Percentiles rank a stretch among this genome's conserved stretches.
Conservation (phyloP, 2,329 filamentous ascomycete genomes). For the Parastagonospora avenae region DNA sequence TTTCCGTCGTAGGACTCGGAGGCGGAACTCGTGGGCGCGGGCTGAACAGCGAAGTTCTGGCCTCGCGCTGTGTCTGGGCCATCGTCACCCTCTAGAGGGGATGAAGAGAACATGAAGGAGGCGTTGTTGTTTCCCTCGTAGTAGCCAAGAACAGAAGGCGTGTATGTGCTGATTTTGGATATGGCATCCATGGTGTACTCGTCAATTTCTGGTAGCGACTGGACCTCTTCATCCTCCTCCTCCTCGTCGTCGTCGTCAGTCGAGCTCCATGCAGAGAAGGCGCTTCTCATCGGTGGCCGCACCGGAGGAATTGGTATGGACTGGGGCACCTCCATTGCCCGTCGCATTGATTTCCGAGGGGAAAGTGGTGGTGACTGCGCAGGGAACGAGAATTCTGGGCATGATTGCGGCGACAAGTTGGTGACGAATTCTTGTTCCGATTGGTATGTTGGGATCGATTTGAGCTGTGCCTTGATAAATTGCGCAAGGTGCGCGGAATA, state of each 20-base stretch:
- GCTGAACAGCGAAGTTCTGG: constrained; percentile 26
- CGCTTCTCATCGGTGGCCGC: constrained; percentile 39
- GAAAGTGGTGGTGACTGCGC: constrained; percentile 25
- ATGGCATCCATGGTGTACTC: constrained; percentile 1
- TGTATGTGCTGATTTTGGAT: constrained; percentile 26
- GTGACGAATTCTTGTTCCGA: constrained; percentile 16
- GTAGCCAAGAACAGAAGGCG: constrained; percentile 38
- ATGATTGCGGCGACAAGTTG: constrained; percentile 36
- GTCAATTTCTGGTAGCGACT: constrained; percentile 20
- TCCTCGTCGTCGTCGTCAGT: constrained; percentile 40
- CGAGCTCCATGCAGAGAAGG: constrained; percentile 47
- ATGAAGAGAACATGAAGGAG: constrained; percentile 41
- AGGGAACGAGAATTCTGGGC: constrained; percentile 36
- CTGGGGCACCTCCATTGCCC: constrained; percentile 26
- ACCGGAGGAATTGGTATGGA: constrained; percentile 38
- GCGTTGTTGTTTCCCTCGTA: constrained; percentile 30
- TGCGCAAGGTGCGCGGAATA: constrained; percentile 45
- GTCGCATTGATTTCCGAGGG: constrained; percentile 18
- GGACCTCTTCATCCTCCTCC: constrained; percentile 29
- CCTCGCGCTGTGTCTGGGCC: constrained; percentile 26
- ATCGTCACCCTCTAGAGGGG: constrained; percentile 30
- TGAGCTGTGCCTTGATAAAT: constrained; percentile 42
- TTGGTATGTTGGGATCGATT: constrained; percentile 41
- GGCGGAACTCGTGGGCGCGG: constrained; percentile 15
- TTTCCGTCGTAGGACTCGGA: constrained; percentile 18